phyloP scores from a whole-genome alignment of 1,284 basidiomycete genomes.

The Austropuccinia psidii region DNA sequence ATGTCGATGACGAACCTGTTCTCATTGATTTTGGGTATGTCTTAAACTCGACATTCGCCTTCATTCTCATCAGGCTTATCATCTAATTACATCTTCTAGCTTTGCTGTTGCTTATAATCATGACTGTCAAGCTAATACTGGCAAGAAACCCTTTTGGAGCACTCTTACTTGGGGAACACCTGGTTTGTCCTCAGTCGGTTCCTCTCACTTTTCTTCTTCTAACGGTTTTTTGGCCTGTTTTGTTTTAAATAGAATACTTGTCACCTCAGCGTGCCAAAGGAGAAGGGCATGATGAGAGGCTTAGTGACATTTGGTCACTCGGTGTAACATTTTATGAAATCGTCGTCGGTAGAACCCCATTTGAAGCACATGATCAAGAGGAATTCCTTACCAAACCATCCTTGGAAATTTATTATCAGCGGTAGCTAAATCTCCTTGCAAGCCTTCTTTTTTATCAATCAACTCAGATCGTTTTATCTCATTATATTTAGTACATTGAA shows the following conservation, averaged over 20 bases:
- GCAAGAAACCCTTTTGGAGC: slow-evolving; percentile 15
- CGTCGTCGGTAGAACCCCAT: slow-evolving; percentile 78
- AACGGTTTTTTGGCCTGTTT: slow-evolving; percentile 15
- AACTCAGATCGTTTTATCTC: slow-evolving; percentile 37
- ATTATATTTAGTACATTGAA: background rate
- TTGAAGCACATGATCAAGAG: slow-evolving; percentile 72
- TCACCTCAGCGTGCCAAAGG: slow-evolving; percentile 79
- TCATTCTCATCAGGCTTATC: background rate
- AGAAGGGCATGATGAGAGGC: slow-evolving; percentile 77
- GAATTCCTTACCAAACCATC: slow-evolving; percentile 70
- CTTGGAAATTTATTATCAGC: slow-evolving; percentile 70
- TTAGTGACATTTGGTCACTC: slow-evolving; percentile 84
- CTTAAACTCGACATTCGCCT: background rate
- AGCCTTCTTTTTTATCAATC: background rate
- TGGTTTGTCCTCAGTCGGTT: slow-evolving; percentile 51
- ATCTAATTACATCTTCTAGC: background rate
- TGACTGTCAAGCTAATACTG: slow-evolving; percentile 1
- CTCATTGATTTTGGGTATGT: slow-evolving; percentile 32
- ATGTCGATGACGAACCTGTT: slow-evolving; percentile 16
- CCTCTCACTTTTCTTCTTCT: slow-evolving; percentile 36
- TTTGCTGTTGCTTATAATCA: slow-evolving; percentile 4
- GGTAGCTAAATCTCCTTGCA: slow-evolving; percentile 43
- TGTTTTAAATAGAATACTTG: slow-evolving; percentile 58
- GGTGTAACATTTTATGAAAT: slow-evolving; percentile 90
- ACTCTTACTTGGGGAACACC: slow-evolving; percentile 74